Evolutionary conservation across 208 protist species (phyloP), one percentile per base, ranked within the genome.

Genomic region (Trypanosoma cruzi): DNA sequence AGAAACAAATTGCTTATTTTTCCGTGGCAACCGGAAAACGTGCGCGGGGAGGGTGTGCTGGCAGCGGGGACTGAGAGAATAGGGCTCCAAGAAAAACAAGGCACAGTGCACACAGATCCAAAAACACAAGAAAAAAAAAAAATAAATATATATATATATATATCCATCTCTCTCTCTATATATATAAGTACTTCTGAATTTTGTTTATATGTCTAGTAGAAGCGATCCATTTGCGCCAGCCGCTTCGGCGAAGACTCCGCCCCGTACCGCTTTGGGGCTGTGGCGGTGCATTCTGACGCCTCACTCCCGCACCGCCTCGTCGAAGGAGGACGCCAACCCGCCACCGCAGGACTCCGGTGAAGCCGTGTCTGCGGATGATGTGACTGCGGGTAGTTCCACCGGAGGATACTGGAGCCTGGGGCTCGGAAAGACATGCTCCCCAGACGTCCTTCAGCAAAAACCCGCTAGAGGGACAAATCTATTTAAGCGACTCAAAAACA

Each of bases 151-250:
- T 16, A 44, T 16, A 44, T 16, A 44, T 16, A 44, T 16, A 44
- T 16, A 44, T 16, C 1, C 18, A 44, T n/a, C n/a, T n/a, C n/a
- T n/a, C n/a, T n/a, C n/a, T n/a, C n/a, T 44, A 44, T 44, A 44
- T 16, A 2, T 14, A 44, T 44, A 44, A 44, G 40, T 44, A 13
- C 40, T 18, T 13, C 1, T 44, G 11, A 20, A 44, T 26, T 1
- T 26, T 4, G 3, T n/a, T 50, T 7, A 2, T 5, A 59, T 59
- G 54, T 2, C 32, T 14, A 32, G 55, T 40, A 42, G 3, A 0
- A 60, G 31, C 44, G 59, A 28, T 57, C 53, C 53, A 22, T 69
- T 60, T 40, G 40, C 26, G 37, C 26, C n/a, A 37, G 48, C 3
- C 4, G 42, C 40, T 2, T 57, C 31, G 26, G 6, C 40, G 24